phyloP scores from a whole-genome alignment of 2,329 filamentous ascomycete genomes.

The Cercospora citrullina region DNA sequence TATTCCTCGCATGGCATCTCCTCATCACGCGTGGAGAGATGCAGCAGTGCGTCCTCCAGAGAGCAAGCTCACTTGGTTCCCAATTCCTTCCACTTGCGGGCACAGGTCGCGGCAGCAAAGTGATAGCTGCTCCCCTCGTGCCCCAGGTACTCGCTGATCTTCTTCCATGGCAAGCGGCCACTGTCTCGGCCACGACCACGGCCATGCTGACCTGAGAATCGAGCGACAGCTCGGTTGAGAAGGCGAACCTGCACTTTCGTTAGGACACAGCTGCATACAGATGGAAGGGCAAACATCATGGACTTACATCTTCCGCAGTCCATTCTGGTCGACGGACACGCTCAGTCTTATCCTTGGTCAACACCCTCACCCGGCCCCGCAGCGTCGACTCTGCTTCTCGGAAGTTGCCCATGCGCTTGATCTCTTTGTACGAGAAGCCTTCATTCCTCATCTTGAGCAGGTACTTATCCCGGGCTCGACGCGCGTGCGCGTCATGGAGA shows the following conservation, averaged over 20 bases:
- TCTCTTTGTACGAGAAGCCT: slow-evolving; percentile 66
- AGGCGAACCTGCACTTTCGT: slow-evolving; percentile 32
- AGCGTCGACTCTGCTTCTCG: slow-evolving; percentile 70
- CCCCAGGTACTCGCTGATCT: slow-evolving; percentile 56
- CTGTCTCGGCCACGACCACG: slow-evolving; percentile 6
- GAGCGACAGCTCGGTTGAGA: slow-evolving; percentile 28
- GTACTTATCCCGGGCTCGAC: slow-evolving; percentile 31
- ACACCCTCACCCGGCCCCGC: slow-evolving; percentile 64
- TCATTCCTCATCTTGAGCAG: slow-evolving; percentile 56
- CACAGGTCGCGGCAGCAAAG: slow-evolving; percentile 62
- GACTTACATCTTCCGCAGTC: slow-evolving; percentile 63
- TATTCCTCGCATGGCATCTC: background rate
- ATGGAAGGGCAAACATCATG: background rate
- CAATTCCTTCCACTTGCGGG: slow-evolving; percentile 61
- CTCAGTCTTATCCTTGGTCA: slow-evolving; percentile 64
- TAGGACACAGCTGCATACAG: background rate
- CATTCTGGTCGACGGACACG: slow-evolving; percentile 67
- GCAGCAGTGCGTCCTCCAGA: background rate
- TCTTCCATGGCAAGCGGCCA: slow-evolving; percentile 57
- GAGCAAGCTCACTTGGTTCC: slow-evolving; percentile 5
- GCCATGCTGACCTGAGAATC: slow-evolving; percentile 15
- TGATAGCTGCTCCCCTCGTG: slow-evolving; percentile 56
- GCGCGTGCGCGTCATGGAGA: slow-evolving; percentile 22
- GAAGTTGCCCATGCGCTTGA: slow-evolving; percentile 57
- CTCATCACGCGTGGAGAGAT: background rate